phyloP scores from a whole-genome alignment of 371 early-diverging fungal species.

The Syncephalastrum sp. region DNA sequence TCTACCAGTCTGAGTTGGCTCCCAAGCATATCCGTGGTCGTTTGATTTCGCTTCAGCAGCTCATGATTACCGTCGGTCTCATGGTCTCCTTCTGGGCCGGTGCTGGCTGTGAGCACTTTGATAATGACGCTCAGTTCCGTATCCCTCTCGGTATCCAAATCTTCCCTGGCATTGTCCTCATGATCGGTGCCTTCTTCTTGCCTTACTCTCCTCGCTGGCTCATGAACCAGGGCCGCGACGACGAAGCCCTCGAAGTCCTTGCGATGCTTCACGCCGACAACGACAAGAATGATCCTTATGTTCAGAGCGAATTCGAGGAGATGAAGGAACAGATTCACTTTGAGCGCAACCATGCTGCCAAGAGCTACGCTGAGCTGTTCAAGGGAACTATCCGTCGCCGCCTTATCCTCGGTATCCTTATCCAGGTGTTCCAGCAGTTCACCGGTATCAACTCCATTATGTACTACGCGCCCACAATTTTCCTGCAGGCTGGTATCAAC shows the following conservation, averaged over 20 bases:
- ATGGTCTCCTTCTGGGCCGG: conserved; percentile 52
- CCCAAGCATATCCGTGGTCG: conserved; percentile 54
- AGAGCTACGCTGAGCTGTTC: conserved; percentile 73
- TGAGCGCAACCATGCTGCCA: conserved; percentile 67
- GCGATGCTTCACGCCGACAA: conserved; percentile 71
- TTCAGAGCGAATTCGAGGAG: conserved; percentile 75
- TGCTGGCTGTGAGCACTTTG: conserved; percentile 33
- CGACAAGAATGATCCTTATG: conserved; percentile 52
- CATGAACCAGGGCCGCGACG: conserved; percentile 62
- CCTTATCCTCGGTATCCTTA: conserved; percentile 66
- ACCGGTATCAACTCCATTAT: conserved; percentile 50
- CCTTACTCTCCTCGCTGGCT: conserved; percentile 75
- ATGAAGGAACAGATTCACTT: conserved; percentile 68
- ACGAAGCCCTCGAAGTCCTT: conserved; percentile 76
- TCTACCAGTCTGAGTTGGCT: conserved; percentile 47
- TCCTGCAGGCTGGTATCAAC: conserved; percentile 65
- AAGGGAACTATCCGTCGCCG: conserved; percentile 59
- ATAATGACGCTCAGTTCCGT: conserved; percentile 38
- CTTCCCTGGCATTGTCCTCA: conserved; percentile 45
- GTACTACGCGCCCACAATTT: conserved; percentile 65
- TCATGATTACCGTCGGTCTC: conserved; percentile 48
- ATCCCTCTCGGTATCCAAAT: conserved; percentile 55
- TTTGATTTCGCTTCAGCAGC: conserved; percentile 47
- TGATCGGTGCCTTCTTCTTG: conserved; percentile 48
- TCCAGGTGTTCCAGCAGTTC: conserved; percentile 68